Evolutionary conservation across 2,329 filamentous ascomycete genomes (phyloP), one percentile per base, ranked within the genome.

Genomic region (Cladosporium sp.): DNA sequence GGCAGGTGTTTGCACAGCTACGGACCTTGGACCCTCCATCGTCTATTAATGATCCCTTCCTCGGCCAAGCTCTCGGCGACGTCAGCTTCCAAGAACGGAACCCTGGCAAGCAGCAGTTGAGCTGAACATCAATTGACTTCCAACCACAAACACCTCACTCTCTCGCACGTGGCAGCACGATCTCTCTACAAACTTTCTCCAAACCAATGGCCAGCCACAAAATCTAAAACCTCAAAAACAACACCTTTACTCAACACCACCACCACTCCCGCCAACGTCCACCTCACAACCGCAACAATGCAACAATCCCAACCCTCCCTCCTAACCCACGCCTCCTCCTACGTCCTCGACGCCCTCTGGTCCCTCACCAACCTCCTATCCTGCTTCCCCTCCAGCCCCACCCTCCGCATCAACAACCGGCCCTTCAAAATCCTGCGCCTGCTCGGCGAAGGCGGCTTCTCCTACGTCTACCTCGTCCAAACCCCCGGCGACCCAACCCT

Each of bases 391-490:
- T 91, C 91, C 72, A 94, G 92, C 70, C 94, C 95, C 65, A 92
- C 94, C 65, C 87, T 99, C 71, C 96, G 95, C 80, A 95, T 99
- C 82, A 98, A 98, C 80, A 91, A 86, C 75, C 89, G 93, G 68
- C 95, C 89, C 80, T 97, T 97, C 85, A 98, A 97, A 85, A 96
- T 99, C 77, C 83, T 96, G 72, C 91, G 95, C 67, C 84, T 99
- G 59, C 85, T 99, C 3, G 95, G 95, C 78, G 95, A 99, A 90
- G 95, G 95, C 76, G 95, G 95, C 75, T 99, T 99, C 84, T 97
- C 93, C 70, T 99, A 98, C 80, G 95, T 99, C 72, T 99, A 99
- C 81, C 91, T 99, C 66, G 95, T 99, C 67, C 91, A 98, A 83
- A 93, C 97, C 78, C 94, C 91, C 57, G 84, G 87, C 63, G 90